Evolutionary conservation across 2,329 filamentous ascomycete genomes (phyloP).

Genomic region (Fusarium vanettenii): DNA sequence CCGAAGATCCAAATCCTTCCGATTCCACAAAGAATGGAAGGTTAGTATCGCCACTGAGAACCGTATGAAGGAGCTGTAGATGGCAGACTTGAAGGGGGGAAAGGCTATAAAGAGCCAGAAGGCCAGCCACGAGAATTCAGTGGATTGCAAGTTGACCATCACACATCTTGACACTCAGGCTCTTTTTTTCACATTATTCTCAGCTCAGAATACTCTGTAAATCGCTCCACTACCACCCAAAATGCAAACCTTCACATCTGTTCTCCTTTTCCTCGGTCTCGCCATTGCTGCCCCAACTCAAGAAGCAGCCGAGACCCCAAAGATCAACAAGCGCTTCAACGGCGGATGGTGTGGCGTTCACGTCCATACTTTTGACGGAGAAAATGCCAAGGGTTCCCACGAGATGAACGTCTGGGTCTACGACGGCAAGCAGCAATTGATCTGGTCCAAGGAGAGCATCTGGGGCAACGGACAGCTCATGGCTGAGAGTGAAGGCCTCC

Average conservation of each 20-base stretch:
- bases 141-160: background rate
- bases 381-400: background rate
- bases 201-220: no score
- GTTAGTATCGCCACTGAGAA: background rate
- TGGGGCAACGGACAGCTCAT: background rate
- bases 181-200: background rate
- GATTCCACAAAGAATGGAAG: background rate
- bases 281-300: background rate
- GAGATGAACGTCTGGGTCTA: background rate
- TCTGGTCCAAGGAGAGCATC: background rate
- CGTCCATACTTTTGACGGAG: background rate
- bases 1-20: background rate
- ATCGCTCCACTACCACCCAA: background rate
- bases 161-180: background rate
- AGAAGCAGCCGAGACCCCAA: background rate
- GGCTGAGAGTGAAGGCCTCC: background rate
- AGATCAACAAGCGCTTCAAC: background rate
- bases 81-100: background rate
- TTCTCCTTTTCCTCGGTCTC: background rate
- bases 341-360: background rate
- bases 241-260: background rate
- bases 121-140: background rate
- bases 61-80: background rate
- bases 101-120: background rate
- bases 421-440: background rate